phyloP scores from a whole-genome alignment of 2,329 filamentous ascomycete species.

The Venturia carpophila region DNA sequence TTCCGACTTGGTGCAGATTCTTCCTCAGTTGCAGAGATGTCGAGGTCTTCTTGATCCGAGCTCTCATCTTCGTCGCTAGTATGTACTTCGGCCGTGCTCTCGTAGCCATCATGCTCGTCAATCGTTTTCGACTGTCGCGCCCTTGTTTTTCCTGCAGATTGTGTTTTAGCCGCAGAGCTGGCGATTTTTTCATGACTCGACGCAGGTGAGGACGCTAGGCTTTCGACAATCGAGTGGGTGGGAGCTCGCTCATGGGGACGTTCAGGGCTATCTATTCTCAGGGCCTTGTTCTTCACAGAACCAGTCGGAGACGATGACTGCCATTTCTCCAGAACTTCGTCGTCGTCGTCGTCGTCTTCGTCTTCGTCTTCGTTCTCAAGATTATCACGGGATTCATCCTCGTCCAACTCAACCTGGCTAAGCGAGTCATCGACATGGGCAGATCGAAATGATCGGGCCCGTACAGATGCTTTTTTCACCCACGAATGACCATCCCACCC shows the following conservation, averaged over 20 bases:
- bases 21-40: not conserved
- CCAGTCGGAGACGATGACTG: not conserved
- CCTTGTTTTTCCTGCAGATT: not conserved
- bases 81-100: not conserved
- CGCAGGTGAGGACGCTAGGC: not conserved
- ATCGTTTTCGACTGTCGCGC: not conserved
- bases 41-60: not conserved
- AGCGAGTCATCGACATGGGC: not conserved
- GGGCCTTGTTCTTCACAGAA: not conserved
- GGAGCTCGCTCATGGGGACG: not conserved
- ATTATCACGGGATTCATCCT: not conserved
- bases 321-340: not conserved
- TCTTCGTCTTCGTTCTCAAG: not conserved
- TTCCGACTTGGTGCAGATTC: not conserved
- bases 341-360: not conserved
- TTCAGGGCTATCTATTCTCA: not conserved
- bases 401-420: not conserved
- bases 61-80: not conserved
- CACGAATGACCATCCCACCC: slow-evolving; percentile 8
- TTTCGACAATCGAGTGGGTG: not conserved
- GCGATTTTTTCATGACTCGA: not conserved
- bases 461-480: not conserved
- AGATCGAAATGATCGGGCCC: not conserved
- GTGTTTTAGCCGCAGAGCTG: not conserved
- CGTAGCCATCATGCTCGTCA: not conserved